Evolutionary conservation across 2,329 filamentous ascomycete genomes (phyloP).

Genomic region (Fusarium stilboides): DNA sequence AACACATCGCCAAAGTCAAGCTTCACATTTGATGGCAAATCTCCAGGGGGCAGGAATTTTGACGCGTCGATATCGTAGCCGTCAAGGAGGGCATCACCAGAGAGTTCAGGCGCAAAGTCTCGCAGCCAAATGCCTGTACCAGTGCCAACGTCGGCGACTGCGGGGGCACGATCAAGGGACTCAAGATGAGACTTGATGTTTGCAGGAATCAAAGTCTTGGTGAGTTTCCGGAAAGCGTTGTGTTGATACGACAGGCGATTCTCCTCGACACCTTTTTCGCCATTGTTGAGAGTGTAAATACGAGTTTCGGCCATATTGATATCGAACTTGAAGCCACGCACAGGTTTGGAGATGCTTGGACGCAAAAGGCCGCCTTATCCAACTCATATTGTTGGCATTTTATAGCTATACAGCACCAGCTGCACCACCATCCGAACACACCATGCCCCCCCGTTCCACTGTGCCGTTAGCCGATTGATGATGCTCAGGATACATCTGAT

Average conservation of each 20-base stretch:
- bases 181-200: conserved; percentile 4
- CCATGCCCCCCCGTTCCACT: neutral
- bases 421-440: too few relatives aligned
- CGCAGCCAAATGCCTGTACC: conserved; percentile 14
- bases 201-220: conserved; percentile 1
- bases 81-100: conserved; percentile 6
- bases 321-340: too few relatives aligned
- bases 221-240: neutral
- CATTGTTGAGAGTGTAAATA: conserved; percentile 21
- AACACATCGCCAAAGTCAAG: neutral
- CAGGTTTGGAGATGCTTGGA: too few relatives aligned
- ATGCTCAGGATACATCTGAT: neutral
- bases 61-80: conserved; percentile 10
- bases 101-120: conserved; percentile 1
- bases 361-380: neutral
- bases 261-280: conserved; percentile 16
- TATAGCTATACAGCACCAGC: too few relatives aligned
- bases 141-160: conserved; percentile 13
- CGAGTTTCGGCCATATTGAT: neutral
- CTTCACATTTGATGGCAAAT: conserved; percentile 1
- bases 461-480: conserved; percentile 8
- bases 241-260: conserved; percentile 19
- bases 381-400: too few relatives aligned
- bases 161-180: neutral
- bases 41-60: neutral